Percentiles rank a stretch among this genome's conserved stretches.
Evolutionary conservation across 768 basidiomycete genomes (phyloP).

Genomic region (Asterophora parasitica): DNA sequence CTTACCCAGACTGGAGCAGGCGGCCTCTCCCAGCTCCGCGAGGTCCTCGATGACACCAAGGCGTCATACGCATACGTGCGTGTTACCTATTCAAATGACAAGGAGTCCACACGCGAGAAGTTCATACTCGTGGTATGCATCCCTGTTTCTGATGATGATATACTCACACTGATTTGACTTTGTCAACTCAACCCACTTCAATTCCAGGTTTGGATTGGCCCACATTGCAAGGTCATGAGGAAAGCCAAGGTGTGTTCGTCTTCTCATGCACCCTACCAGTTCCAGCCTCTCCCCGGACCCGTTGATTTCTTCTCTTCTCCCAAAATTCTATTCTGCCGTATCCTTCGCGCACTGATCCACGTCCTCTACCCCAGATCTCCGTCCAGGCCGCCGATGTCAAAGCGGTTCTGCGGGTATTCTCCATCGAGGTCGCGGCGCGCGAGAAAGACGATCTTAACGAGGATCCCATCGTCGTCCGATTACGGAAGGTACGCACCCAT

Average conservation of each 20-base stretch:
- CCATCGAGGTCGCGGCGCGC: constrained; percentile 83
- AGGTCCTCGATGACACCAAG: constrained; percentile 62
- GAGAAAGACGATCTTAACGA: constrained; percentile 83
- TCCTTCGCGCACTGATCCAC: constrained; percentile 25
- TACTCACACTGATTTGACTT: constrained; percentile 13
- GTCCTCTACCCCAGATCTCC: constrained; percentile 58
- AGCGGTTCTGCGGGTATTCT: constrained; percentile 66
- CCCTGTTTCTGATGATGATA: constrained; percentile 19
- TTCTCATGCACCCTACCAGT: neutral
- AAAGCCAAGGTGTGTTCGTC: constrained; percentile 70
- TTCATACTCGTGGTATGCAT: constrained; percentile 65
- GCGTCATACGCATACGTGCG: constrained; percentile 85
- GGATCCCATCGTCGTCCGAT: constrained; percentile 74
- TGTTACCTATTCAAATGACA: constrained; percentile 82
- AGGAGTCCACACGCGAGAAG: constrained; percentile 84
- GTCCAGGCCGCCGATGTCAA: constrained; percentile 91
- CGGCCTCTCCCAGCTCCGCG: constrained; percentile 73
- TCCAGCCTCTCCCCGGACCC: neutral
- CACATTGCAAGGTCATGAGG: constrained; percentile 83
- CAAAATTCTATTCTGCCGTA: too few species aligned
- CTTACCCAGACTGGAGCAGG: constrained; percentile 78
- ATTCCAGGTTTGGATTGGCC: constrained; percentile 70
- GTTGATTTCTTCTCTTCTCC: neutral
- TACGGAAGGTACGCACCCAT: constrained; percentile 65
- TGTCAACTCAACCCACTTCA: constrained; percentile 1